Base-by-base conservation (phyloP, 169 alveolate genomes). In the Eimeria maxima region DNA sequence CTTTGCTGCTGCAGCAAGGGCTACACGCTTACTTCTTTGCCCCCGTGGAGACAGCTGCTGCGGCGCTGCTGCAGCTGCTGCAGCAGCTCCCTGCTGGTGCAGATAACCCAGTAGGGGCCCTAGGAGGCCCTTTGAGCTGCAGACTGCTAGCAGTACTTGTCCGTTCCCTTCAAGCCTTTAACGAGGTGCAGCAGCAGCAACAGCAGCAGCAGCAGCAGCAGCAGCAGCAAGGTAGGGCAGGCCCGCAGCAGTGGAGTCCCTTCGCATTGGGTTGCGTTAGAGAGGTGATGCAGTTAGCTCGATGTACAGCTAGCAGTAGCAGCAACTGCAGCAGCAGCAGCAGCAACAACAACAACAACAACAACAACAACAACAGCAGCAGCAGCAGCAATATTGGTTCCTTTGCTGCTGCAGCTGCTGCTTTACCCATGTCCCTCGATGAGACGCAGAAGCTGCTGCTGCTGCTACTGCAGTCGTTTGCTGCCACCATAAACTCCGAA, bases 271-370 rank as follows among this genome's bases (percentile, higher is more conserved):
- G 50, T 27, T 76, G 87, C 87, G 13, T 24, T 20, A 16, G 87
- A 38, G 87, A 76, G 53, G 87, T 76, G 22, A 18, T 76, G 13
- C 60, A 33, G 60, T 57, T 76, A 38, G 50, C 87, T 14, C 50
- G 87, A 29, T 76, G 87, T 42, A 42, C 22, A 42, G 87, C 47
- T n/a, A 76, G 87, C 87, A 33, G 87, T 29, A 42, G 38, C 87
- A 76, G 87, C 50, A 18, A 33, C 27, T 14, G 87, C 11, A 38
- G 87, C 87, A 27, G 10, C 47, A 27, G 3, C 18, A 76, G 14
- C 87, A 76, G 8, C 44, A n/a, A 14, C 81, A 71, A n/a, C 38
- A 16, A 71, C 38, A 5, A 2, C 81, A n/a, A 44, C 81, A n/a
- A 16, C 80, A 69, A 2, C 69, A 57, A 20, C 44, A n/a, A 14